Evolutionary conservation across 192 early-diverging fungal genomes (phyloP).

Genomic region (Blastocladiella britannica): DNA sequence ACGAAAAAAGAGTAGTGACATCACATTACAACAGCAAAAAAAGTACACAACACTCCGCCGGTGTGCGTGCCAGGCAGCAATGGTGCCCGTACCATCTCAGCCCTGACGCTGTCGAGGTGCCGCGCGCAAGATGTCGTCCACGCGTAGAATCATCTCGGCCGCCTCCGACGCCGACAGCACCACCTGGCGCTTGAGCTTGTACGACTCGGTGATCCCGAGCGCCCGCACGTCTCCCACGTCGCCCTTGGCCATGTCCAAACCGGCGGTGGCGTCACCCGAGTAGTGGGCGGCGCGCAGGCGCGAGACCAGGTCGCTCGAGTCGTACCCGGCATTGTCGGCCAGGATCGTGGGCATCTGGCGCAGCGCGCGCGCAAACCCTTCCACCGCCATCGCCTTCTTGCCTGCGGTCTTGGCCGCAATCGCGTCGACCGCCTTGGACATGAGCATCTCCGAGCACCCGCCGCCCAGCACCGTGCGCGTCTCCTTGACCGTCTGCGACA

Average conservation of each 20-base stretch:
- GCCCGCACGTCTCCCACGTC: conserved; percentile 54
- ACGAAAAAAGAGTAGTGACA: not conserved
- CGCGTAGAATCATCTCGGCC: conserved; percentile 89
- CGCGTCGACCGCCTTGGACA: conserved; percentile 93
- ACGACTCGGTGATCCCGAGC: conserved; percentile 86
- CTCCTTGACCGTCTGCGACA: conserved; percentile 85
- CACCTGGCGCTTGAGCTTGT: conserved; percentile 88
- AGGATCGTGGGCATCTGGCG: conserved; percentile 93
- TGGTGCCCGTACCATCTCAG: no score
- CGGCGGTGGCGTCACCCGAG: conserved; percentile 49
- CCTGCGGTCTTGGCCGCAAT: conserved; percentile 74
- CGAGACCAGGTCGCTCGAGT: conserved; percentile 80
- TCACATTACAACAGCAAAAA: not conserved
- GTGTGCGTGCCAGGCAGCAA: no score
- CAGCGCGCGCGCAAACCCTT: conserved; percentile 82
- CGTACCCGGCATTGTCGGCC: conserved; percentile 92
- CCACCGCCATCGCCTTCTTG: conserved; percentile 86
- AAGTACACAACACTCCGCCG: not conserved
- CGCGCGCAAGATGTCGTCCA: conserved; percentile 94
- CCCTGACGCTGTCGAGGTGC: conserved; percentile 33
- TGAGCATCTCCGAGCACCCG: conserved; percentile 90
- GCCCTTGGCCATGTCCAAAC: conserved; percentile 76
- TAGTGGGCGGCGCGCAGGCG: conserved; percentile 84
- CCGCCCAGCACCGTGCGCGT: conserved; percentile 86
- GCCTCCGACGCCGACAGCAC: conserved; percentile 85